Base-by-base conservation (phyloP, 306 rosid genomes). In the Vicia sativa region DNA sequence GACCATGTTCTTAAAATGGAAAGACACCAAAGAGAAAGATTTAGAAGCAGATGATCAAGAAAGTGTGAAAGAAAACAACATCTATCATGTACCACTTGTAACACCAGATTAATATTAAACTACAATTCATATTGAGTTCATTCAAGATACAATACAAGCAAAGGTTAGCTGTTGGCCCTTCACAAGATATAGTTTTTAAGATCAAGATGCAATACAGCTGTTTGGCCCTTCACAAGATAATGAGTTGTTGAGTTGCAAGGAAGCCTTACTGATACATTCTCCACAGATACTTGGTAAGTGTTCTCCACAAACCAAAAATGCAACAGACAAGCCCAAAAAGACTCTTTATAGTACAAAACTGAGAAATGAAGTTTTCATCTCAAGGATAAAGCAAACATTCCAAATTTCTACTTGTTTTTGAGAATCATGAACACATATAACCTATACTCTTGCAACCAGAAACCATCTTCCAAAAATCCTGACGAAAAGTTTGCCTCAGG, bases 391-490 rank as follows among this genome's bases (percentile, higher is more conserved):
- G 28, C 38, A 68, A 11, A 58, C 12, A 21, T 31, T 56, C 68
- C 37, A 34, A 50, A 68, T 35, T 72, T 72, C 34, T 52, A 52
- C 52, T 52, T 58, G 55, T 11, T 45, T 56, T 45, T 41, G n/a
- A 52, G 23, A 65, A 64, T 48, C 60, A 70, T 35, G 10, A 53
- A 31, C 35, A 45, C 16, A 21, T 29, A 43, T 31, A 31, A 9
- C 25, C 53, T 18, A 25, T 25, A 54, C 37, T 26, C 11, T 31
- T 14, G 68, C 19, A 69, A 58, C 55, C 25, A 72, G 73, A 9
- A 72, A 42, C 60, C 58, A 44, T 23, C 66, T 71, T 66, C 25
- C 54, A 25, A 53, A 65, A 62, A 9, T 28, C 50, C 62, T 26
- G 48, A 31, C 6, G 41, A 15, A 75, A 25, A 64, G 37, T 50